Base-by-base conservation (phyloP, 768 basidiomycete genomes). In the Lentinula boryana region DNA sequence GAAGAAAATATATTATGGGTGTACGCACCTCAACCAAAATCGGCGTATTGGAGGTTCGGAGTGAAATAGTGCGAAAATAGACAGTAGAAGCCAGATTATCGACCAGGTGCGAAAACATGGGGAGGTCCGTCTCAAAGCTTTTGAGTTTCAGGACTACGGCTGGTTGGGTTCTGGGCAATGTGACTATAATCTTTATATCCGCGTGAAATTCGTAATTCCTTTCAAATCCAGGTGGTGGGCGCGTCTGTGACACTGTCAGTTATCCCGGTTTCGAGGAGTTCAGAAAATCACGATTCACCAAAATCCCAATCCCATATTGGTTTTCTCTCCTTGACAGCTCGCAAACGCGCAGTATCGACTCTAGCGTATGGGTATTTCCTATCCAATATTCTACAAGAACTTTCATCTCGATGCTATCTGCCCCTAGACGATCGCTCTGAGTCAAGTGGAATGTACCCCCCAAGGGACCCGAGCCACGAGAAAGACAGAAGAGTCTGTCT, bases 91-190 rank as follows among this genome's bases (percentile, higher is more conserved):
- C 31, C 12, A 59, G 58, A n/a, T 59, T 59, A 27, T 59, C 58
- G 35, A 50, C 23, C 33, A 49, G 58, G 18, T 59, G 58, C n/a
- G 58, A 48, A 21, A 50, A 59, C 35, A 50, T 15, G 13, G 44
- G 44, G 46, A 59, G 32, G 16, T 59, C 58, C 10, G 58, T 59
- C 35, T 50, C 58, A 21, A 59, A 59, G 21, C 50, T 50, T 15
- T 38, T 31, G 46, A 59, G 5, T 38, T 59, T 33, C 10, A 59
- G 33, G 16, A 49, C 13, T 8, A 3, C 35, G 5, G 33, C 41
- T 32, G 8, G 4, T n/a, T 35, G 21, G 12, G 56, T 7, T 27
- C 43, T 43, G 27, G 56, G 56, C 12, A 58, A 36, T 12, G 40
- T 48, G 21, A 58, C 44, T 6, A 58, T 15, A 12, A 58, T 23